Percentiles rank a stretch among this genome's conserved stretches.
phyloP scores from a whole-genome alignment of 1,284 basidiomycete species.

The Albatrellus sp. region DNA sequence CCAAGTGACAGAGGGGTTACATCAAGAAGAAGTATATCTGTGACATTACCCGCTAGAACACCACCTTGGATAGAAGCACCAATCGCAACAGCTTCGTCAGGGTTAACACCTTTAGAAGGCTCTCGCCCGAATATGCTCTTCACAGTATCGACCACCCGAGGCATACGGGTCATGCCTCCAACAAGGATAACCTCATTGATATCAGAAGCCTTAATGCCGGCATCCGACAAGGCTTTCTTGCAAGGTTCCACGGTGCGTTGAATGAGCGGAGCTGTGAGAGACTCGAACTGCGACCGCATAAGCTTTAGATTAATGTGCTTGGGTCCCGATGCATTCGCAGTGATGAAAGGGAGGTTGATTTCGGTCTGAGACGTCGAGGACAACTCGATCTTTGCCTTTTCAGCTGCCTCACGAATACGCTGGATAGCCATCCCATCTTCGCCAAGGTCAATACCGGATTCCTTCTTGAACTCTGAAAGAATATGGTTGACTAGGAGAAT shows the following conservation, averaged over 20 bases:
- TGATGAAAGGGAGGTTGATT: conserved; percentile 96
- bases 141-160: conserved; percentile 88
- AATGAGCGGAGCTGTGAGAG: conserved; percentile 73
- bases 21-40: conserved; percentile 91
- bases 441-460: conserved; percentile 72
- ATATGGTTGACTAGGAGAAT: conserved; percentile 84
- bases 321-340: conserved; percentile 86
- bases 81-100: conserved; percentile 91
- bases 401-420: conserved; percentile 95
- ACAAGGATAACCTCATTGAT: conserved; percentile 96
- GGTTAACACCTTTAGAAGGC: conserved; percentile 96
- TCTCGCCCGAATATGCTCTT: conserved; percentile 89
- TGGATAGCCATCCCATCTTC: conserved; percentile 96
- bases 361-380: conserved; percentile 92
- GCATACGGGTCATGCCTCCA: conserved; percentile 98
- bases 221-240: conserved; percentile 90
- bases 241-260: conserved; percentile 92
- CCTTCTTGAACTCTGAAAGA: conserved; percentile 90
- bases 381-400: conserved; percentile 98
- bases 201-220: conserved; percentile 85
- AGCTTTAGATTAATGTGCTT: conserved; percentile 95
- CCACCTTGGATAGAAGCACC: conserved; percentile 97
- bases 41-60: conserved; percentile 93
- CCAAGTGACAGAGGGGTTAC: conserved; percentile 92
- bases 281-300: conserved; percentile 83